Evolutionary conservation across 768 basidiomycete species (phyloP).

Genomic region (Suillus americanus): DNA sequence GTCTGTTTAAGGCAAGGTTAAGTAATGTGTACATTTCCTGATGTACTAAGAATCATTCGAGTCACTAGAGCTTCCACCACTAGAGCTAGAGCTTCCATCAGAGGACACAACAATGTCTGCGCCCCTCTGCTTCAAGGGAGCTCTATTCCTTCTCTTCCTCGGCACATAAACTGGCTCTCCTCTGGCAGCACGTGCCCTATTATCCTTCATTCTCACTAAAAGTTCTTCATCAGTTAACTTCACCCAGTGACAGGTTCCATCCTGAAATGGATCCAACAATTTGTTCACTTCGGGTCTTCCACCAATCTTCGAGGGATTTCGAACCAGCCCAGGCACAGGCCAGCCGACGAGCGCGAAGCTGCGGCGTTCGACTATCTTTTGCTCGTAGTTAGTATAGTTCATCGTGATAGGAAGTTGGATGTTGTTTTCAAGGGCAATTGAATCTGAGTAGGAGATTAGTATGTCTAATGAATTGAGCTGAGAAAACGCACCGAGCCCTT

Average conservation of each 20-base stretch:
- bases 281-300: not conserved
- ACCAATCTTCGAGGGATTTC: constrained; percentile 4
- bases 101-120: not conserved
- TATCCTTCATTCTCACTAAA: not conserved
- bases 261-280: not conserved
- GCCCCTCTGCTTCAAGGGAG: not conserved
- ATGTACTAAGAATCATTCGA: no score
- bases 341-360: not conserved
- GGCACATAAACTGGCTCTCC: not conserved
- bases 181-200: not conserved
- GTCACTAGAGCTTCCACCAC: no score
- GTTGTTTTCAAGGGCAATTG: not conserved
- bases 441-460: not conserved
- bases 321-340: not conserved
- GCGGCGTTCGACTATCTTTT: not conserved
- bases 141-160: not conserved
- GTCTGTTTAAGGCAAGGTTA: no score
- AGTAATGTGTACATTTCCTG: no score
- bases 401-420: not conserved
- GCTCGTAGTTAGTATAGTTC: constrained; percentile 1
- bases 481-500: not conserved
- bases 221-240: not conserved
- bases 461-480: not conserved
- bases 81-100: not conserved
- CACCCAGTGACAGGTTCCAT: not conserved